Percentiles rank a stretch among this genome's conserved stretches.
Conservation (phyloP, 2,329 filamentous ascomycete genomes). For the Ceratocystis ficicola region DNA sequence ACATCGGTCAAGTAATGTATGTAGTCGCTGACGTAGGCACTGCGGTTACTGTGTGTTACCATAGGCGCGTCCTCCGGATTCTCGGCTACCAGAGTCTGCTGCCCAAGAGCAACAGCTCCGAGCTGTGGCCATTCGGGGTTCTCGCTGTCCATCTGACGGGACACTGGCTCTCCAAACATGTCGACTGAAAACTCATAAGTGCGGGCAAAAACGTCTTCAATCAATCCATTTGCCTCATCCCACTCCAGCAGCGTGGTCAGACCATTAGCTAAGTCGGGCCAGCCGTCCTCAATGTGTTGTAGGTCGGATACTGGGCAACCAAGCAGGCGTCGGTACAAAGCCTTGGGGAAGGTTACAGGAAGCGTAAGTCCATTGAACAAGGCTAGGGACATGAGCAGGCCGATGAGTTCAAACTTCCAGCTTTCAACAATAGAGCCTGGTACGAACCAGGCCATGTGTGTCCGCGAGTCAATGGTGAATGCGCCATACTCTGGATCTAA, state of each 20-base stretch:
- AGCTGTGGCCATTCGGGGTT: slow-evolving; percentile 28
- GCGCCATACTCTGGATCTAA: slow-evolving; percentile 66
- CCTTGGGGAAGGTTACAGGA: slow-evolving; percentile 76
- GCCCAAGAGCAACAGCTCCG: slow-evolving; percentile 22
- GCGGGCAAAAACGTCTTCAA: slow-evolving; percentile 69
- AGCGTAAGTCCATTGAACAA: slow-evolving; percentile 88
- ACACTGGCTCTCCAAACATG: slow-evolving; percentile 45
- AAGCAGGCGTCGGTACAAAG: slow-evolving; percentile 70
- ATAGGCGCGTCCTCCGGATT: slow-evolving; percentile 48
- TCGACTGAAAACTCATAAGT: slow-evolving; percentile 74
- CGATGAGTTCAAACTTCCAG: slow-evolving; percentile 84
- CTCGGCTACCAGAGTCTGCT: slow-evolving; percentile 28
- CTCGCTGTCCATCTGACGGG: slow-evolving; percentile 43
- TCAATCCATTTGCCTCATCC: slow-evolving; percentile 59
- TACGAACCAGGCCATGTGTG: slow-evolving; percentile 76
- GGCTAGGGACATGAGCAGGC: slow-evolving; percentile 76
- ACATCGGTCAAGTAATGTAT: slow-evolving; percentile 69
- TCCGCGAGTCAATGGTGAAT: slow-evolving; percentile 66
- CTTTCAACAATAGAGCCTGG: slow-evolving; percentile 68
- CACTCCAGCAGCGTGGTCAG: slow-evolving; percentile 63
- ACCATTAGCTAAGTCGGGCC: slow-evolving; percentile 68
- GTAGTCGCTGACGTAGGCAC: slow-evolving; percentile 72
- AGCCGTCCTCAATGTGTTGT: slow-evolving; percentile 72
- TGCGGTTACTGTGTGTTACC: slow-evolving; percentile 71
- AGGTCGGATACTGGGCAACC: slow-evolving; percentile 55